Base-by-base conservation (phyloP, 192 early-diverging fungal species). In the Gonapodya prolifera region DNA sequence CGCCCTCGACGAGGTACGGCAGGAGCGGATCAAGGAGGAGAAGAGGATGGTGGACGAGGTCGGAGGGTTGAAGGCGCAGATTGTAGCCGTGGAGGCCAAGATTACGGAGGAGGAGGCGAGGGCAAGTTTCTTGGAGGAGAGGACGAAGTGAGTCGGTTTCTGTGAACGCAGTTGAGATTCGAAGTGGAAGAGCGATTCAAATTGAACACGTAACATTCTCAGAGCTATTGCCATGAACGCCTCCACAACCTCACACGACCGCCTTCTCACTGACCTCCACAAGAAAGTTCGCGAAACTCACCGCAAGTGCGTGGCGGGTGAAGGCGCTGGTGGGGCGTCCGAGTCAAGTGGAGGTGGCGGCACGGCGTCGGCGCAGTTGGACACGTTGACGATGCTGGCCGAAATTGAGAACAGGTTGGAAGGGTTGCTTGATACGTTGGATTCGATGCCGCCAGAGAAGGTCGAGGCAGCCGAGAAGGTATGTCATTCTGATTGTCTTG, bases 401-500 rank as follows among this genome's bases (percentile, higher is more conserved):
- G 80, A 69, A 34, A 85, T 89, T 69, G 88, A 89, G 77, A 89
- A 89, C 81, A 81, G 83, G 76, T 76, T 89, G 69, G 88, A 89
- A 78, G 85, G 86, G 70, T 79, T 89, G 73, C 87, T 89, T 83
- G 88, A 89, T 78, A 80, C 78, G 1, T 87, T 89, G 45, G 88
- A 89, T 80, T 76, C 82, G 69, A 89, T 89, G 88, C 88, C 88
- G 2, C 79, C 81, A 33, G 88, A 89, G 33, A 87, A 86, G 69
- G 86, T 89, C 13, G 88, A 89, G 76, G 83, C 86, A 71, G 88
- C 88, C 17, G 88, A 89, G 80, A 88, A 88, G 86, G 87, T 88
- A 33, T 0, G 29, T 0, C 32, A 18, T 79, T n/a, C 8, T 77
- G 31, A 33, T 16, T 2, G 28, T 29, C n/a, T n/a, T n/a, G n/a